Base-by-base conservation (phyloP, 176 grass and related monocot genomes). In the Thalia dealbata region DNA sequence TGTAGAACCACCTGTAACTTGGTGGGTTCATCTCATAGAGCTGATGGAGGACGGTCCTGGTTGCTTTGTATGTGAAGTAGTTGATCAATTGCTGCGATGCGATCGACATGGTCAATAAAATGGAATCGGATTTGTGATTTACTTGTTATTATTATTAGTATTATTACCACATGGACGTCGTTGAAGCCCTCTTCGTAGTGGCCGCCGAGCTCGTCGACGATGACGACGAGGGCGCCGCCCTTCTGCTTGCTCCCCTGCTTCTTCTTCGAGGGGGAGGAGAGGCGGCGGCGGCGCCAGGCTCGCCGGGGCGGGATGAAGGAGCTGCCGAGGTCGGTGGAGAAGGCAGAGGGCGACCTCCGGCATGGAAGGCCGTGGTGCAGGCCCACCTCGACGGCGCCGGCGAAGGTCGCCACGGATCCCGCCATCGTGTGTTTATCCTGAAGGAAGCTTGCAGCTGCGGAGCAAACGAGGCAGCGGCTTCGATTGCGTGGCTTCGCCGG, bases 11-110 rank as follows among this genome's bases (percentile, higher is more conserved):
- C 3, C 82, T 80, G 67, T 99, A 99, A 83, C 77, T 99, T 64
- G 85, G 90, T 50, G 95, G 95, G 50, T 99, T 99, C 95, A 99
- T 83, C 75, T 99, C 95, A 81, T 99, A 99, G 32, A 99, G 87
- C 87, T 99, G 95, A 26, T 80, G 79, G 52, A 99, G 88, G 30
- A 99, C 95, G 46, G 87, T 86, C 82, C 77, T 91, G 2, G 86
- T 79, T 65, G 90, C 95, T 88, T 93, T 99, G 85, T 91, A 93
- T 42, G 95, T 99, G 44, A 99, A 99, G 71, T 71, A 86, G 60
- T 99, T 99, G 68, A 99, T 83, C 75, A 99, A 61, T 83, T 99
- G 87, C 95, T 99, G 81, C 69, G 32, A 4, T 99, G 81, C 69
- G 32, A 4, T 38, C 32, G 32, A 38, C 32, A 38, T 38, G 32